Conservation (phyloP, 73 alveolate genomes). For the Paramecium biaurelia region DNA sequence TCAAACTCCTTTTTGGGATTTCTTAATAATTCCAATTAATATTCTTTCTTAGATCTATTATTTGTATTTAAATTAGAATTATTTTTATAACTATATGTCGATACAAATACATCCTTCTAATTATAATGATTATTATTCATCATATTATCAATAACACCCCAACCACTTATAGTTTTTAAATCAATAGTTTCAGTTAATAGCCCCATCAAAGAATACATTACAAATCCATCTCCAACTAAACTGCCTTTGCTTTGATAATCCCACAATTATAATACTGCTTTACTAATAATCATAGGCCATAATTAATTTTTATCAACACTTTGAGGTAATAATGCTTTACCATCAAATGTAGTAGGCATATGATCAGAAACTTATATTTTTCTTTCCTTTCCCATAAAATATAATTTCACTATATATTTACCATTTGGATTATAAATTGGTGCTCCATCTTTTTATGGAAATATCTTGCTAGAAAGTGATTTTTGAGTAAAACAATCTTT, state of each 20-base stretch:
- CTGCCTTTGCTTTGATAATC: constrained; percentile 62
- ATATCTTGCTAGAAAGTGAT: constrained; percentile 90
- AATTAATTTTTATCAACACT: constrained; percentile 83
- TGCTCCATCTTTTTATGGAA: constrained; percentile 97
- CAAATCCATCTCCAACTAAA: constrained; percentile 81
- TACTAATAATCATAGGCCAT: constrained; percentile 93
- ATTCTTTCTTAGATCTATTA: constrained; percentile 22
- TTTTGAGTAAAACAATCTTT: constrained; percentile 89
- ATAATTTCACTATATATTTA: constrained; percentile 90
- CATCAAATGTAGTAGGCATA: constrained; percentile 92
- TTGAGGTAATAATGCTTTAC: constrained; percentile 89
- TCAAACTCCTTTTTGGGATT: constrained; percentile 13
- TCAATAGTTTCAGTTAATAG: constrained; percentile 89
- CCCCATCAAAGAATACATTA: constrained; percentile 96
- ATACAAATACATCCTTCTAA: constrained; percentile 27
- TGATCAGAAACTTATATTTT: constrained; percentile 92
- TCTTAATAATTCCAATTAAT: neutral
- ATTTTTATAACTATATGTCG: constrained; percentile 13
- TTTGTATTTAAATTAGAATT: neutral
- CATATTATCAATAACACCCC: constrained; percentile 44
- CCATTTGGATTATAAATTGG: constrained; percentile 96
- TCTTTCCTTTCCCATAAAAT: constrained; percentile 94
- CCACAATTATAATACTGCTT: constrained; percentile 92
- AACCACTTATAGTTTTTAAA: constrained; percentile 49
- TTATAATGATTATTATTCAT: constrained; percentile 50